These are phyloP conservation scores for Nannochloris sp. DNA, from an alignment of 139 green algal species.

Conservation along the genomic window DNA sequence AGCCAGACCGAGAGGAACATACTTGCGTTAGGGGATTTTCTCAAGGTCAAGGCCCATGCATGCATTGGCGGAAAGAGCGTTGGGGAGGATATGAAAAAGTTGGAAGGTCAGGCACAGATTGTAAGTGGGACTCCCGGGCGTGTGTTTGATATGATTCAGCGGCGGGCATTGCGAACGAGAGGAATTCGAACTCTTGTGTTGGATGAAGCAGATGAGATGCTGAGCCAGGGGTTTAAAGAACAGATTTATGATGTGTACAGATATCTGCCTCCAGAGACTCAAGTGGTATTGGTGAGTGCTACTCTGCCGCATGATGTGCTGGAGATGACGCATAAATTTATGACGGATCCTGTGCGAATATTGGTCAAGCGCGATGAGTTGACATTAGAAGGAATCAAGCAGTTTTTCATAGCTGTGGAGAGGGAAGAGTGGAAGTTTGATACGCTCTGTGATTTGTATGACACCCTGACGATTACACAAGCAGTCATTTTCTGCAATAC, in stretches of 20 bases:
- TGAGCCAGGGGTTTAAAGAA: constrained; percentile 97
- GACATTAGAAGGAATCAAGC: constrained; percentile 98
- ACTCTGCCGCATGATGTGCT: constrained; percentile 93
- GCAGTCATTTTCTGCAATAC: constrained; percentile 99
- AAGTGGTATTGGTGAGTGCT: constrained; percentile 89
- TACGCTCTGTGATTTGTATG: constrained; percentile 98
- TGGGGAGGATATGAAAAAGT: constrained; percentile 89
- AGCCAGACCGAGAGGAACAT: constrained; percentile 92
- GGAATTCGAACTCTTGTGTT: constrained; percentile 73
- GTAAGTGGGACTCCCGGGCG: constrained; percentile 94
- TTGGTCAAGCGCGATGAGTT: constrained; percentile 99
- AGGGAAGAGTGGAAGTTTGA: constrained; percentile 99
- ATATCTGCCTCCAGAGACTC: constrained; percentile 77
- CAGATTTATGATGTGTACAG: constrained; percentile 99
- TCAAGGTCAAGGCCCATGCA: constrained; percentile 78
- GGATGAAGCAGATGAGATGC: constrained; percentile 98
- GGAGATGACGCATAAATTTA: constrained; percentile 98
- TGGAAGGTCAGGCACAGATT: constrained; percentile 86
- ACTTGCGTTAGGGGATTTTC: constrained; percentile 83
- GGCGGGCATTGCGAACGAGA: constrained; percentile 56
- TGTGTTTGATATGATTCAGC: constrained; percentile 99
- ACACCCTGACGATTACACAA: constrained; percentile 98
- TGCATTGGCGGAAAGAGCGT: constrained; percentile 94
- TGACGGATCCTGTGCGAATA: constrained; percentile 95
- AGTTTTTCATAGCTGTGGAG: constrained; percentile 99